phyloP scores from a whole-genome alignment of 2,329 filamentous ascomycete genomes.

The Paramyrothecium sp. region DNA sequence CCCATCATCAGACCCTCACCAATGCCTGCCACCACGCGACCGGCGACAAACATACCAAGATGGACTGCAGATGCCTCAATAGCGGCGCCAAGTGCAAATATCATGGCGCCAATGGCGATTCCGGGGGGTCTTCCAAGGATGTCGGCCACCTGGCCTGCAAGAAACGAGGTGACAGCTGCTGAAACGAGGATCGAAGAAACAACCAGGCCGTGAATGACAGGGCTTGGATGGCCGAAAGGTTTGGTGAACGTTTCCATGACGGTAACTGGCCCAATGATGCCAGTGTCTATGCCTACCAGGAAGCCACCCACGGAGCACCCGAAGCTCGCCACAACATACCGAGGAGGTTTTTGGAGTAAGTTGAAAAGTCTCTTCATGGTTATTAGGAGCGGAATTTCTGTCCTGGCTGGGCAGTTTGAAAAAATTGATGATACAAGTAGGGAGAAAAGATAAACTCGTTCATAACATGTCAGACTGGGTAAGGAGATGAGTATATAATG shows the following conservation, averaged over 20 bases:
- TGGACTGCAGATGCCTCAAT: conserved; percentile 33
- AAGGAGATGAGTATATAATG: too few species aligned
- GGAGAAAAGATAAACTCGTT: too few species aligned
- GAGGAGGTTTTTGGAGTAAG: not conserved
- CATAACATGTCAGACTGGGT: too few species aligned
- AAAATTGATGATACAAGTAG: too few species aligned
- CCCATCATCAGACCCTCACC: conserved; percentile 47
- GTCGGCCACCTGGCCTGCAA: conserved; percentile 54
- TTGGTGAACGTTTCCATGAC: conserved; percentile 51
- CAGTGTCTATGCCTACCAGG: conserved; percentile 32
- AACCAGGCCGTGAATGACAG: conserved; percentile 56
- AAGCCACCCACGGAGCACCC: conserved; percentile 1
- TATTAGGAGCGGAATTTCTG: too few species aligned
- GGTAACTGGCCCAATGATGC: conserved; percentile 58
- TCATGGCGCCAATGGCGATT: conserved; percentile 48
- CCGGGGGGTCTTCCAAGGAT: conserved; percentile 51
- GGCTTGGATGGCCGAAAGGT: conserved; percentile 50
- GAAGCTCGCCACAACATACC: not conserved
- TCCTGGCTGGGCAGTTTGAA: too few species aligned
- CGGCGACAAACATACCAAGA: conserved; percentile 52
- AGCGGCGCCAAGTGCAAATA: conserved; percentile 51
- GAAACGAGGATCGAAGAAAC: conserved; percentile 61
- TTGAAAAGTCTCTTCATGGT: not conserved
- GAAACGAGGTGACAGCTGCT: conserved; percentile 56
- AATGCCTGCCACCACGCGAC: conserved; percentile 52